Conservation (phyloP, 192 early-diverging fungal genomes). For the Gigaspora rosea region DNA sequence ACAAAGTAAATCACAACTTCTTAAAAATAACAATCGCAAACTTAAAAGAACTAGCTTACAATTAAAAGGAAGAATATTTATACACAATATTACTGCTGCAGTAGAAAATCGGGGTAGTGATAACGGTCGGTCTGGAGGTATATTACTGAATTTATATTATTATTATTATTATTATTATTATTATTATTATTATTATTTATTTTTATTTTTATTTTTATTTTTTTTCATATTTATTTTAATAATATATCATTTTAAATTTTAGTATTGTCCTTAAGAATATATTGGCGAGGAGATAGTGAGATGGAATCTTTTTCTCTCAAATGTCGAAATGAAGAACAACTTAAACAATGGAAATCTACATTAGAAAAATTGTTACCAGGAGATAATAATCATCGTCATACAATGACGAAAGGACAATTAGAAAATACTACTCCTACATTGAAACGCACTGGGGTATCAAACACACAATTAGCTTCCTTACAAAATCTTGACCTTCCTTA, state of each 20-base stretch:
- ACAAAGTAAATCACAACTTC: constrained; percentile 33
- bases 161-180: constrained; percentile 33
- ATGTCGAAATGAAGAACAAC: constrained; percentile 89
- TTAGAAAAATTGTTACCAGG: constrained; percentile 67
- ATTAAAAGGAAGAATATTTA: constrained; percentile 86
- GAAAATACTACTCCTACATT: constrained; percentile 1
- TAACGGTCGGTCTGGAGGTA: constrained; percentile 51
- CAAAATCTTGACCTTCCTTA: constrained; percentile 27
- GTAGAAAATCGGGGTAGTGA: constrained; percentile 41
- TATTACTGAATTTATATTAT: neutral
- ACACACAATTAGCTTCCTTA: constrained; percentile 42
- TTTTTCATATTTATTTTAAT: no score
- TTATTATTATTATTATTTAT: constrained; percentile 44
- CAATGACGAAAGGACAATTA: constrained; percentile 26
- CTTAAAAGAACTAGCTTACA: constrained; percentile 63
- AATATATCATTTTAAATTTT: neutral
- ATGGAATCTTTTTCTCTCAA: constrained; percentile 88
- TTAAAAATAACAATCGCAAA: constrained; percentile 59
- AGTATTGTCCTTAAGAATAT: constrained; percentile 67
- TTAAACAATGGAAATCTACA: constrained; percentile 84
- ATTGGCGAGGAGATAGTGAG: constrained; percentile 78
- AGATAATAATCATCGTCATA: constrained; percentile 42
- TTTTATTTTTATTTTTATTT: no score
- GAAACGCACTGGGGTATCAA: constrained; percentile 42
- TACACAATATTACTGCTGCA: constrained; percentile 76